Evolutionary conservation across 768 basidiomycete species (phyloP).

Genomic region (Pleurotus sapidus): DNA sequence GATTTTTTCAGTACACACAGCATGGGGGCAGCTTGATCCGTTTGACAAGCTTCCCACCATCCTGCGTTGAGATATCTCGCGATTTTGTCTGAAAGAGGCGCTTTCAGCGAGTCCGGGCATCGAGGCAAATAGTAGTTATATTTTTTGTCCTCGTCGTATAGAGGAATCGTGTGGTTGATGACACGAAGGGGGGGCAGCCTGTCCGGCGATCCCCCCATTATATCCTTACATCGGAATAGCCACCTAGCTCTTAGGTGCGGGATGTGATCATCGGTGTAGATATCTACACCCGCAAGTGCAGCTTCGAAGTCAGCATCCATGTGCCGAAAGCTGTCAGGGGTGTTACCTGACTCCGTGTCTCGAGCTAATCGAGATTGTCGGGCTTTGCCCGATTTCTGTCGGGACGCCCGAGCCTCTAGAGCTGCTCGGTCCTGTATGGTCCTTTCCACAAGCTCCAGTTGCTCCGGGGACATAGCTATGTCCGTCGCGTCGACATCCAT

Average conservation of each 20-base stretch:
- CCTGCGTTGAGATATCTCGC: constrained; percentile 23
- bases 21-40: constrained; percentile 14
- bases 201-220: constrained; percentile 18
- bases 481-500: too few relatives aligned
- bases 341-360: too few relatives aligned
- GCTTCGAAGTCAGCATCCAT: constrained; percentile 12
- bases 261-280: not conserved
- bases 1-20: constrained; percentile 23
- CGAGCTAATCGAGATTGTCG: not conserved
- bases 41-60: constrained; percentile 29
- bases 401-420: too few relatives aligned
- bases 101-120: constrained; percentile 27
- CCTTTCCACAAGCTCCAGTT: too few relatives aligned
- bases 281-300: not conserved
- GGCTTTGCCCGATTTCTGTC: not conserved
- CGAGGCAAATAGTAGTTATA: constrained; percentile 27
- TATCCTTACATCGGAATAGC: constrained; percentile 18
- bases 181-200: constrained; percentile 29
- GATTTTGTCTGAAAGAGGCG: constrained; percentile 27
- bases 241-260: constrained; percentile 16
- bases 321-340: too few relatives aligned
- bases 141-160: constrained; percentile 27
- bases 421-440: too few relatives aligned
- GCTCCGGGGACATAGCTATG: too few relatives aligned
- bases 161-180: constrained; percentile 35